Evolutionary conservation across 305 asterid genomes (phyloP), one percentile per base, ranked within the genome.

Genomic region (Fraxinus baroniana): DNA sequence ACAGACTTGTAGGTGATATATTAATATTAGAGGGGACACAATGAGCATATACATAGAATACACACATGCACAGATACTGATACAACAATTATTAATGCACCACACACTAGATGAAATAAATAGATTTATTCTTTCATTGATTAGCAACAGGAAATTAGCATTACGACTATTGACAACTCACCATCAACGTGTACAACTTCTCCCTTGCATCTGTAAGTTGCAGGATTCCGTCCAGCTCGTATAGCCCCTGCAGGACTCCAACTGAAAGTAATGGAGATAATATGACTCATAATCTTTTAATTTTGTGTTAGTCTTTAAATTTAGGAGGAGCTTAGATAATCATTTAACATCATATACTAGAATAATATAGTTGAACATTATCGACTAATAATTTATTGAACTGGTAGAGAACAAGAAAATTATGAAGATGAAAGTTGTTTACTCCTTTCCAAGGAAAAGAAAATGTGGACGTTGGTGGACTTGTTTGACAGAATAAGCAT

Each of bases 161-260:
- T 75, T 20, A 70, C 71, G 81, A 75, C 73, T 37, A 62, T 37
- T 68, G 5, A 18, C 20, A 71, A 84, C 93, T 88, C 85, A 94
- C 98, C 98, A 86, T 91, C 94, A 55, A 93, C 95, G 74, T 89
- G 90, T 74, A 91, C 82, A 76, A 86, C 86, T 85, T 91, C 95
- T 88, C 97, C 98, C 57, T 88, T 79, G 83, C 82, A 85, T 88
- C 86, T 92, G 86, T 96, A 96, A 49, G 89, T 86, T 30, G 98
- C 97, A 77, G 98, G 94, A 86, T 94, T 94, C 76, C 91, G 87
- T 82, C 98, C 97, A 46, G 97, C 89, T 83, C 95, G 91, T 85
- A 95, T 90, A 64, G 98, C 99, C 62, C 99, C 99, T 26, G 91
- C 94, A 46, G 98, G 99, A 87, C 91, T 94, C 99, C 99, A 95